These are phyloP conservation scores for Pestalotiopsis sp. DNA, from an alignment of 2,329 filamentous ascomycete genomes.

Conservation along the genomic window DNA sequence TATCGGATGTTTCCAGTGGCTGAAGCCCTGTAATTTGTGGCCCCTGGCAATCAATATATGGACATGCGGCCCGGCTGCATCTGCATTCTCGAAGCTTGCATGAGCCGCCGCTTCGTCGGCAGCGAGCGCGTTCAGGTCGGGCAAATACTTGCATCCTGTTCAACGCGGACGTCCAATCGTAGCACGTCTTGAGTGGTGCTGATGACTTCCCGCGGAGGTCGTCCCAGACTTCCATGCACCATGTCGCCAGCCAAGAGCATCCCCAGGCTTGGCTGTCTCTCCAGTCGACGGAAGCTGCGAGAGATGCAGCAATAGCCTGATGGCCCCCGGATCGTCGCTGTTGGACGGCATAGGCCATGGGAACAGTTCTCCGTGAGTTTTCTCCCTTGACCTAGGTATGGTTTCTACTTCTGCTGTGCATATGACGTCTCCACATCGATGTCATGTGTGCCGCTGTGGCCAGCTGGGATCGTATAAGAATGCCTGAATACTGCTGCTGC, in stretches of 20 bases:
- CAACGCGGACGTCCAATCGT: background rate
- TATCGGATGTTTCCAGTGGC: slow-evolving; percentile 8
- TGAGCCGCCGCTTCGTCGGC: slow-evolving; percentile 5
- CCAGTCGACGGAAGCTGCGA: slow-evolving; percentile 1
- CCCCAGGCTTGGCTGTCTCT: background rate
- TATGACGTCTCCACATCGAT: background rate
- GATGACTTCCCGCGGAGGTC: background rate
- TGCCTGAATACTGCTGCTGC: background rate
- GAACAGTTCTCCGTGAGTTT: background rate
- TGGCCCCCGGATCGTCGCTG: background rate
- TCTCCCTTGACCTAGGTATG: background rate
- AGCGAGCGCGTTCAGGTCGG: background rate
- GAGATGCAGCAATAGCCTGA: background rate
- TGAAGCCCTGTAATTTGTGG: background rate
- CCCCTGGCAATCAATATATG: slow-evolving; percentile 5
- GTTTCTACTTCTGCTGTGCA: background rate
- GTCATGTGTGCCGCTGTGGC: background rate
- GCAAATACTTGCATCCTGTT: background rate
- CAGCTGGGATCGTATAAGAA: background rate
- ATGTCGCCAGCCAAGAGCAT: slow-evolving; percentile 2
- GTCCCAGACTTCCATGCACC: background rate
- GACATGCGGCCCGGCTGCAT: slow-evolving; percentile 5
- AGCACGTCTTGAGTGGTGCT: background rate
- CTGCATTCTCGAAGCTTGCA: slow-evolving; percentile 3
- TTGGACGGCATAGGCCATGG: background rate